Evolutionary conservation across 177 flowering plant genomes (phyloP).

Genomic region (Vitis hybrid): DNA sequence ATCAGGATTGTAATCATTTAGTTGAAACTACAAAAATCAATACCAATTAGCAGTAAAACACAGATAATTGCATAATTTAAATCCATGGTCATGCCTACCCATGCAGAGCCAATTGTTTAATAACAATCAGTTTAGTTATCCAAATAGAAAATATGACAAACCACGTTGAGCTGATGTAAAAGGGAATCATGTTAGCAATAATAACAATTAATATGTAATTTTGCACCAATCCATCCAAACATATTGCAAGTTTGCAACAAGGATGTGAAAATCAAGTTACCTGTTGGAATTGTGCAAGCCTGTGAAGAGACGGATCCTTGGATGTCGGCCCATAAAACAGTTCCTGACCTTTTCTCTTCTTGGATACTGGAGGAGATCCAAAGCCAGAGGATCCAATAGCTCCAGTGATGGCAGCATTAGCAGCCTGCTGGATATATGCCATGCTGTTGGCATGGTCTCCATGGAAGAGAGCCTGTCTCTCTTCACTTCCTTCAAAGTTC

Average conservation of each 20-base stretch:
- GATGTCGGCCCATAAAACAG: constrained; percentile 44
- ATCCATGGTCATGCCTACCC: too few relatives aligned
- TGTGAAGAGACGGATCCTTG: constrained; percentile 52
- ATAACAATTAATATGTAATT: background rate
- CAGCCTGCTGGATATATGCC: constrained; percentile 84
- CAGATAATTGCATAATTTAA: too few relatives aligned
- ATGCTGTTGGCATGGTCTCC: constrained; percentile 69
- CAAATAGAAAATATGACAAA: too few relatives aligned
- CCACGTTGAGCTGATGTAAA: background rate
- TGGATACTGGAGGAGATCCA: constrained; percentile 71
- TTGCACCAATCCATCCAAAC: background rate
- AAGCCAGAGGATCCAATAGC: constrained; percentile 95
- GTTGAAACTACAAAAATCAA: background rate
- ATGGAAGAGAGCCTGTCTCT: constrained; percentile 80
- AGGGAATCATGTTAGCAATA: background rate
- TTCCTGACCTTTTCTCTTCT: constrained; percentile 78
- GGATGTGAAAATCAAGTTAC: constrained; percentile 31
- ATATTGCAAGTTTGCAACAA: background rate
- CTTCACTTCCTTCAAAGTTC: constrained; percentile 93
- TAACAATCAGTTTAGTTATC: too few relatives aligned
- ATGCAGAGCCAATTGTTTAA: too few relatives aligned
- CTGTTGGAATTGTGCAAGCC: constrained; percentile 63
- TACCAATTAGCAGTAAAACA: too few relatives aligned
- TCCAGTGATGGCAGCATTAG: constrained; percentile 96
- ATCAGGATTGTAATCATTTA: background rate